Conservation (phyloP, 352 stramenopile species). For the Pythium dissotocum region DNA sequence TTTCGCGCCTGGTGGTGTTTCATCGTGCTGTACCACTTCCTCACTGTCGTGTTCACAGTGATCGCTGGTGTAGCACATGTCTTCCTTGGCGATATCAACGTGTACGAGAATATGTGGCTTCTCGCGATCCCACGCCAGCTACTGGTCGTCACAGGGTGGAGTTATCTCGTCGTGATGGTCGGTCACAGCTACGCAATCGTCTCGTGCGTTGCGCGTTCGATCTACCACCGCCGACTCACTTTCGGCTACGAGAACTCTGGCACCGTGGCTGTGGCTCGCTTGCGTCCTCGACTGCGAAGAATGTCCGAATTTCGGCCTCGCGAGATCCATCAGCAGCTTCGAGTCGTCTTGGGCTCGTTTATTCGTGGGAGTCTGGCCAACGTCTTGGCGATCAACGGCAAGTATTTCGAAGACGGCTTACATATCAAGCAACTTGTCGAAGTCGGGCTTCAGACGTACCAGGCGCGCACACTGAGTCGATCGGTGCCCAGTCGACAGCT, state of each 20-base stretch:
- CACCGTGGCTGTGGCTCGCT: no score
- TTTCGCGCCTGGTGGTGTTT: constrained; percentile 6
- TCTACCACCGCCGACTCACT: neutral
- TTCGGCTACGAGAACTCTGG: neutral
- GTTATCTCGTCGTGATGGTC: neutral
- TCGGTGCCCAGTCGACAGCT: neutral
- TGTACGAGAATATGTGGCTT: constrained; percentile 15
- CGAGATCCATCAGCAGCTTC: neutral
- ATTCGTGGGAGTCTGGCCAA: neutral
- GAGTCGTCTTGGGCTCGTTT: neutral
- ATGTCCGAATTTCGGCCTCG: neutral
- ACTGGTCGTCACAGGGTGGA: neutral
- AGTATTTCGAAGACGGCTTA: neutral
- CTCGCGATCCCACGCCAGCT: neutral
- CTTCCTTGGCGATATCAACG: constrained; percentile 1
- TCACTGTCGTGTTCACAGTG: constrained; percentile 5
- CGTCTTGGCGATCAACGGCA: neutral
- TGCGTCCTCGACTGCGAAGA: neutral
- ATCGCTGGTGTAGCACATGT: constrained; percentile 2
- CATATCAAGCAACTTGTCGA: constrained; percentile 1
- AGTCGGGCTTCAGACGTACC: constrained; percentile 7
- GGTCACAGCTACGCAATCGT: neutral
- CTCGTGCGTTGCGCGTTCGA: neutral
- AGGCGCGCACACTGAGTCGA: constrained; percentile 3
- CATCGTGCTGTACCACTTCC: neutral